Evolutionary conservation across 495 filamentous ascomycete species (phyloP), one percentile per base, ranked within the genome.

Genomic region (Podospora comata): DNA sequence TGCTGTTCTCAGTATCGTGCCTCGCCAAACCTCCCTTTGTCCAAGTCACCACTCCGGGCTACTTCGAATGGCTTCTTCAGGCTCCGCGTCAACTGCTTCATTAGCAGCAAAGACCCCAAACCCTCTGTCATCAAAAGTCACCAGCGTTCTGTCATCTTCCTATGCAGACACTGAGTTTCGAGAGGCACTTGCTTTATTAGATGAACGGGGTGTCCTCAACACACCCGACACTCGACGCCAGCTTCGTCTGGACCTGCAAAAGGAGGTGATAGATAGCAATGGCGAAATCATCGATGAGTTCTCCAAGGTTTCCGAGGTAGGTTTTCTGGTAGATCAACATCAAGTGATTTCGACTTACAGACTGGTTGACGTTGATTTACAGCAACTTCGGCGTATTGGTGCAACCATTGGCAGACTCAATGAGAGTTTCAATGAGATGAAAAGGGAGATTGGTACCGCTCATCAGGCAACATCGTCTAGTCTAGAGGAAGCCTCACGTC

Each of bases 81-180:
- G 39, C 39, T 48, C 39, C 13, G 48, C 68, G 9, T 39, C 71
- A 16, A 19, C 72, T n/a, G 18, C 69, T 4, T 61, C 59, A 6
- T 27, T 63, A 18, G n/a, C 68, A 7, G 13, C 32, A 19, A 75
- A 71, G 60, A 69, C 69, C 1, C 30, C 64, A 18, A 77, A 71
- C 58, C 75, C 77, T 16, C 73, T 79, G 5, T 73, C 74, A 0
- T 80, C 84, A 18, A 91, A 94, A 75, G 82, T 97, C 68, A 91
- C 92, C 18, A 90, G 85, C 62, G 90, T 97, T 19, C 87, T 98
- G 44, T 97, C 95, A 16, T 87, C 91, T 3, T 97, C 94, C 0
- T 98, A 97, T 79, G 90, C 92, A 39, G 95, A 98, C 77, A 86
- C 91, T 2, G 94, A 97, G 68, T 96, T 97, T 68, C 87, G 93